Evolutionary conservation across 306 rosid genomes (phyloP), one percentile per base, ranked within the genome.

Genomic region (Amphicarpaea edgeworthii): DNA sequence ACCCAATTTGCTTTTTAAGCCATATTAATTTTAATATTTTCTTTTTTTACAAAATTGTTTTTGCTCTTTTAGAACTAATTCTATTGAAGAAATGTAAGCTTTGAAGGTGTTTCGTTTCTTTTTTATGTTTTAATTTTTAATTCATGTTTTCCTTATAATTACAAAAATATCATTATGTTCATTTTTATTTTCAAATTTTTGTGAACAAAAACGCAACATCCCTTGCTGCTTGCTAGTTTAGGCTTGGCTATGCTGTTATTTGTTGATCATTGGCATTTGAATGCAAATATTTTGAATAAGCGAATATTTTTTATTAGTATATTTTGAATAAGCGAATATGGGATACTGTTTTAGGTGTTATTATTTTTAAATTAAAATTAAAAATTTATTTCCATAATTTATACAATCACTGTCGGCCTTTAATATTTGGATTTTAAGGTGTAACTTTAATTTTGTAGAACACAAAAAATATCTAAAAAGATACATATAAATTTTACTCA

Each of bases 41-140:
- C 49, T 47, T 75, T 21, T 75, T 14, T 37, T 19, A 21, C 14
- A 8, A 79, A 51, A 61, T 32, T 74, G 23, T 2, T 14, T 47
- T 14, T 70, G 20, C 12, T 42, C 70, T 23, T 68, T 16, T 24
- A 16, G 38, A 26, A 12, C 3, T 65, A 32, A 20, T 8, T 34
- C 40, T 34, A 34, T 34, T 34, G 40, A 34, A 34, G 40, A 34
- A 32, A 10, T 1, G 12, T 21, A 32, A 65, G 63, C 12, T 70
- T 34, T 10, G 42, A 28, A 30, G 42, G 21, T 32, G 30, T 69
- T 57, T 69, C 21, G 14, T 59, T 43, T 37, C 71, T 30, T 17
- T 30, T 17, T 37, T 42, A 6, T 68, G 28, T 40, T 6, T 34
- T 54, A 8, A 54, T 17, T 53, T 50, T 64, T 17, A 65, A 23